Percentiles rank a stretch among this genome's conserved stretches.
Evolutionary conservation across 225 moss, liverwort and hornwort genomes (phyloP).

Genomic region (Anthoceros angustus): DNA sequence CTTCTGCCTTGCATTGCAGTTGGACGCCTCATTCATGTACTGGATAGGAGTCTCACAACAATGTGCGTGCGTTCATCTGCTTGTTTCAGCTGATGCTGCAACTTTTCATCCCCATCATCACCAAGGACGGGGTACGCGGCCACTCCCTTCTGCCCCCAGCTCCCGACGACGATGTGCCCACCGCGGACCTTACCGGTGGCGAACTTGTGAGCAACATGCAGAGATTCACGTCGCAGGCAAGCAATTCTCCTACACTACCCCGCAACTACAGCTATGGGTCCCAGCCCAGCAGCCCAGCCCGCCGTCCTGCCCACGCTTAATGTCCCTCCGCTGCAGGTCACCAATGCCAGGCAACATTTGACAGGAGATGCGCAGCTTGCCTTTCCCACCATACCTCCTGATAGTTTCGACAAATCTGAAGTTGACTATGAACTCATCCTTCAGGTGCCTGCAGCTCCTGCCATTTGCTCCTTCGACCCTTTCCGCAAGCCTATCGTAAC

Average conservation of each 20-base stretch:
- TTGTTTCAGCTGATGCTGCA: slow-evolving; percentile 37
- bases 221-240: slow-evolving; percentile 54
- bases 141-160: slow-evolving; percentile 45
- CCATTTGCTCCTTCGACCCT: background rate
- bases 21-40: background rate
- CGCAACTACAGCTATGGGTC: background rate
- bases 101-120: slow-evolving; percentile 65
- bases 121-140: slow-evolving; percentile 24
- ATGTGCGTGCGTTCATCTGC: background rate
- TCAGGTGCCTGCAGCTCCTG: slow-evolving; percentile 32
- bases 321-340: slow-evolving; percentile 26
- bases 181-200: slow-evolving; percentile 57
- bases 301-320: background rate
- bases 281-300: background rate
- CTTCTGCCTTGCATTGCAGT: background rate
- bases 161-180: slow-evolving; percentile 24
- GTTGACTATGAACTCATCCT: slow-evolving; percentile 75
- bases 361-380: slow-evolving; percentile 39
- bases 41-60: background rate
- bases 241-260: background rate
- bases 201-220: slow-evolving; percentile 67
- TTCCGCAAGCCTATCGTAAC: background rate
- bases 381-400: slow-evolving; percentile 39
- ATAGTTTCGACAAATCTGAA: slow-evolving; percentile 37
- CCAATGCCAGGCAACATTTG: slow-evolving; percentile 39